Percentiles rank a stretch among this genome's conserved stretches.
Conservation (phyloP, 495 filamentous ascomycete genomes). For the Trichocladium antarcticum region DNA sequence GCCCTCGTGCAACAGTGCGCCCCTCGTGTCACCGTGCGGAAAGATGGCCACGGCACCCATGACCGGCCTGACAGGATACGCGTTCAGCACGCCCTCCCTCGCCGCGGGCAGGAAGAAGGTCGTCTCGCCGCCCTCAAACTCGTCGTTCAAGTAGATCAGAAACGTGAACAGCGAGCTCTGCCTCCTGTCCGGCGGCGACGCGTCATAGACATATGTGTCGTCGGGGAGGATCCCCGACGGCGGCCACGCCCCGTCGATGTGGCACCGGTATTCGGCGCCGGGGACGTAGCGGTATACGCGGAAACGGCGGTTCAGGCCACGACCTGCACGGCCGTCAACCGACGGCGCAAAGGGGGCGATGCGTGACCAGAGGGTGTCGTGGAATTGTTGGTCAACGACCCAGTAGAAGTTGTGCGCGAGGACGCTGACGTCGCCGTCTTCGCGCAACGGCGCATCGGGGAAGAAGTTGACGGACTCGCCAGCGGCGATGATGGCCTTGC, state of each 20-base stretch:
- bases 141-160: constrained; percentile 43
- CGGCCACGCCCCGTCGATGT: constrained; percentile 42
- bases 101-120: constrained; percentile 39
- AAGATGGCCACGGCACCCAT: constrained; percentile 38
- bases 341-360: constrained; percentile 13
- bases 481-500: constrained; percentile 33
- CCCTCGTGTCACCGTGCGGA: constrained; percentile 37
- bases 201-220: constrained; percentile 38
- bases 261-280: constrained; percentile 39
- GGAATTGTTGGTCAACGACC: constrained; percentile 35
- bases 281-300: constrained; percentile 42
- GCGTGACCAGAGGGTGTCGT: constrained; percentile 33
- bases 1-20: constrained; percentile 37
- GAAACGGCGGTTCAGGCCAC: constrained; percentile 38
- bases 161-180: constrained; percentile 42
- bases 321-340: too few relatives aligned
- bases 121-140: constrained; percentile 42
- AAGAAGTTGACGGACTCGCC: constrained; percentile 36
- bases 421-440: constrained; percentile 35
- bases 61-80: constrained; percentile 37
- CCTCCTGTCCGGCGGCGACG: constrained; percentile 31
- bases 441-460: constrained; percentile 36
- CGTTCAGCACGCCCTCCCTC: constrained; percentile 37
- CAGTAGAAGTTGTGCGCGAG: constrained; percentile 45
- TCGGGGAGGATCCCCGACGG: constrained; percentile 31